These are phyloP conservation scores for Viola pubescens DNA, from an alignment of 441 rosid species.

Conservation along the genomic window DNA sequence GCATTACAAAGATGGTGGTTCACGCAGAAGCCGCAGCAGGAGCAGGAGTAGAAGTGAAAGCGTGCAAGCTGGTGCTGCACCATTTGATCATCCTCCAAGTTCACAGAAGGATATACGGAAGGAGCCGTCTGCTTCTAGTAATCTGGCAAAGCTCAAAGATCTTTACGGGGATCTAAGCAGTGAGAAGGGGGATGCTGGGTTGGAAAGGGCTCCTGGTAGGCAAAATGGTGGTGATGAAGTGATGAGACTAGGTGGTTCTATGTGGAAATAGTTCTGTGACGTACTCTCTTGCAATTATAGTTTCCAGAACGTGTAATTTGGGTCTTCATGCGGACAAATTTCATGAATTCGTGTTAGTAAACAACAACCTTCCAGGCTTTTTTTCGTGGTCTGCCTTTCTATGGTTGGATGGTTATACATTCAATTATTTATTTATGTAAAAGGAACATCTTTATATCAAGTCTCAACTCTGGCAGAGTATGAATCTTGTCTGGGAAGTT, in stretches of 20 bases:
- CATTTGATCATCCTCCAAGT: slow-evolving; percentile 42
- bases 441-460: too few species aligned
- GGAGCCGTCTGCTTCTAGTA: slow-evolving; percentile 50
- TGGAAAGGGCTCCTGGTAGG: slow-evolving; percentile 45
- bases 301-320: too few species aligned
- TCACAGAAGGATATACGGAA: slow-evolving; percentile 46
- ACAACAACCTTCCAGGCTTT: too few species aligned
- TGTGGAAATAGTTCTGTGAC: slow-evolving; percentile 53
- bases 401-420: too few species aligned
- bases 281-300: not conserved
- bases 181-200: slow-evolving; percentile 40
- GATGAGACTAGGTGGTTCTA: slow-evolving; percentile 80
- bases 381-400: too few species aligned
- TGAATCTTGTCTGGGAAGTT: too few species aligned
- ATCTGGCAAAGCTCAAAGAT: slow-evolving; percentile 87
- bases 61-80: slow-evolving; percentile 35
- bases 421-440: too few species aligned
- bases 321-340: too few species aligned
- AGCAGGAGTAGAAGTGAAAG: slow-evolving; percentile 69
- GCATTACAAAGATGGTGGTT: slow-evolving; percentile 31
- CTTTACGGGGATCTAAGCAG: slow-evolving; percentile 58
- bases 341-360: too few species aligned
- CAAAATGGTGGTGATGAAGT: slow-evolving; percentile 77
- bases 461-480: too few species aligned
- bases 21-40: slow-evolving; percentile 43